These are phyloP conservation scores for Amniculicola lignicola DNA, from an alignment of 495 filamentous ascomycete genomes.

Conservation along the genomic window DNA sequence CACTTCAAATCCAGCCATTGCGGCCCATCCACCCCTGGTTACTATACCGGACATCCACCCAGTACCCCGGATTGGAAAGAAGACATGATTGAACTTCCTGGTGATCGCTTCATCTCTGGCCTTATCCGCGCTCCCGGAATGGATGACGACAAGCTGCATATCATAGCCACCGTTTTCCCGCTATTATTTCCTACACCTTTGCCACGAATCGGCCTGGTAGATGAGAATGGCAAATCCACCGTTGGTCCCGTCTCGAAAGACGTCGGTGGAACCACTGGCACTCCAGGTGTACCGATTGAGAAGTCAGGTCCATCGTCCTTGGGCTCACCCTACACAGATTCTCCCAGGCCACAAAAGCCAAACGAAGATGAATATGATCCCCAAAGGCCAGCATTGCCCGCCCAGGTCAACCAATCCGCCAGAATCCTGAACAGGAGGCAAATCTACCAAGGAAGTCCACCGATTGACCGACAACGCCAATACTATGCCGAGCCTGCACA, in stretches of 20 bases:
- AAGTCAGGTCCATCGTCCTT: slow-evolving; percentile 28
- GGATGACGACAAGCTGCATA: slow-evolving; percentile 52
- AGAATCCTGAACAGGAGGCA: slow-evolving; percentile 8
- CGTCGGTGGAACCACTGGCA: neutral
- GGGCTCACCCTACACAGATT: slow-evolving; percentile 24
- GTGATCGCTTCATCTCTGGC: slow-evolving; percentile 47
- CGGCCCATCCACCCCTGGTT: slow-evolving; percentile 36
- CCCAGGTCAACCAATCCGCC: slow-evolving; percentile 10
- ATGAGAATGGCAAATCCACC: slow-evolving; percentile 35
- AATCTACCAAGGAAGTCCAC: slow-evolving; percentile 16
- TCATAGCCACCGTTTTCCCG: slow-evolving; percentile 61
- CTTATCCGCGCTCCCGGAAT: slow-evolving; percentile 51
- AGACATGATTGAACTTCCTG: slow-evolving; percentile 69
- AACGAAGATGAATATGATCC: slow-evolving; percentile 49
- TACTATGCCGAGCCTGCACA: slow-evolving; percentile 25
- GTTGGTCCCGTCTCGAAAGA: slow-evolving; percentile 32
- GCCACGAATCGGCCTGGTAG: slow-evolving; percentile 35
- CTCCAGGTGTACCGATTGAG: slow-evolving; percentile 18
- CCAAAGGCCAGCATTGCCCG: slow-evolving; percentile 34
- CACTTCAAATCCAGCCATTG: slow-evolving; percentile 66
- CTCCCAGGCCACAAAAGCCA: slow-evolving; percentile 21
- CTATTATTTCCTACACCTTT: slow-evolving; percentile 34
- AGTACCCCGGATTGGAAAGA: slow-evolving; percentile 57
- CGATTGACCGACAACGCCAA: slow-evolving; percentile 19
- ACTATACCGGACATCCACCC: slow-evolving; percentile 20